Conservation (phyloP, 805 yeast species). For the Myxozyma sirexii region DNA sequence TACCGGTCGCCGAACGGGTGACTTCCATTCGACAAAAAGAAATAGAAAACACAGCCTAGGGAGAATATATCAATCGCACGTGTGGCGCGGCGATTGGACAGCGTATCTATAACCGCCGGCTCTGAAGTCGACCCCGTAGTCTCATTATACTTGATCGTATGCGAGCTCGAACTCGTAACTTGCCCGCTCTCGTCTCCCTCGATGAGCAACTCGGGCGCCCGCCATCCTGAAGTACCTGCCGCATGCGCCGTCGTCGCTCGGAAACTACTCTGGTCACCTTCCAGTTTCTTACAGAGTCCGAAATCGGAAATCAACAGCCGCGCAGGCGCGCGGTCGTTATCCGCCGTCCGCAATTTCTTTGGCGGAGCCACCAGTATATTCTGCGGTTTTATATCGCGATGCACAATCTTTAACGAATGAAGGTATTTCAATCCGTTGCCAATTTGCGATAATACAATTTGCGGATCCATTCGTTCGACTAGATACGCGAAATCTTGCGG, state of each 20-base stretch:
- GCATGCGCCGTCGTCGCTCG: constrained; percentile 90
- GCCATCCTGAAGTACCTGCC: constrained; percentile 98
- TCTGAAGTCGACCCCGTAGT: constrained; percentile 39
- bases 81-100: constrained; percentile 63
- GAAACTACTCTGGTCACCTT: constrained; percentile 89
- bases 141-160: constrained; percentile 1
- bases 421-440: constrained; percentile 83
- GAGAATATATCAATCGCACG: constrained; percentile 93
- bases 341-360: constrained; percentile 39
- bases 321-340: constrained; percentile 47
- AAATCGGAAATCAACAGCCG: constrained; percentile 89
- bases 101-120: constrained; percentile 46
- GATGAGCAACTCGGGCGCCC: constrained; percentile 86
- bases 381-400: constrained; percentile 93
- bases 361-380: constrained; percentile 83
- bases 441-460: constrained; percentile 67
- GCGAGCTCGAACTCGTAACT: constrained; percentile 1
- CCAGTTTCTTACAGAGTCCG: constrained; percentile 91
- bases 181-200: constrained; percentile 37
- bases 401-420: constrained; percentile 89
- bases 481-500: constrained; percentile 47
- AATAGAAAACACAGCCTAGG: constrained; percentile 90
- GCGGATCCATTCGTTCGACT: constrained; percentile 51
- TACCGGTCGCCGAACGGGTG: constrained; percentile 97
- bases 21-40: constrained; percentile 74